These are phyloP conservation scores for Miscanthus lutarioriparius DNA, from an alignment of 176 grass and related monocot genomes.

Conservation along the genomic window DNA sequence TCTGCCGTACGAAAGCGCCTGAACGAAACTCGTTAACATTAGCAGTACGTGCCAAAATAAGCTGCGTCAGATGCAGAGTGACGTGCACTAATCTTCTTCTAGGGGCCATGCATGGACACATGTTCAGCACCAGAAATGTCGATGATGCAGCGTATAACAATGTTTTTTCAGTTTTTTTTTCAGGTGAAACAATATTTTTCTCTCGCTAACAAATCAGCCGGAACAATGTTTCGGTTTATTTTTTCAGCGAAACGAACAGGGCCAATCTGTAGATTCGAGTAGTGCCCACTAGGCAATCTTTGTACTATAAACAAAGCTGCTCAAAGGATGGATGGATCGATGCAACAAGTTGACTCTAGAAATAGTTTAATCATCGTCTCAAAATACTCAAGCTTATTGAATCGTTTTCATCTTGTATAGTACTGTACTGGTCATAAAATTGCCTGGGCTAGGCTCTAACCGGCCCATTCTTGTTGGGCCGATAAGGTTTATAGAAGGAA, in stretches of 20 bases:
- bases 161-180: no score
- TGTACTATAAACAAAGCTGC: neutral
- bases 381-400: neutral
- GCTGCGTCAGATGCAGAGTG: constrained; percentile 20
- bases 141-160: constrained; percentile 22
- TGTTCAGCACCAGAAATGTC: neutral
- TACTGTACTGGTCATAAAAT: neutral
- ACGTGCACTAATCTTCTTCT: constrained; percentile 15
- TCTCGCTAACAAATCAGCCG: no score
- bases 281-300: constrained; percentile 23
- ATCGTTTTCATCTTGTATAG: neutral
- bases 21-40: neutral
- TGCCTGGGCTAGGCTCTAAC: neutral
- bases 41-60: constrained; percentile 31
- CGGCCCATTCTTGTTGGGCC: neutral
- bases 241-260: no score
- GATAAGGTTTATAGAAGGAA: neutral
- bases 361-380: neutral
- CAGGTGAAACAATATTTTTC: no score
- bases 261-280: constrained; percentile 18
- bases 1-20: neutral
- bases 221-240: no score
- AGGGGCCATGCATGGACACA: constrained; percentile 7
- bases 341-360: neutral
- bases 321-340: neutral